phyloP scores from a whole-genome alignment of 2,329 filamentous ascomycete genomes.

The Lecanoromycetidae sp. region DNA sequence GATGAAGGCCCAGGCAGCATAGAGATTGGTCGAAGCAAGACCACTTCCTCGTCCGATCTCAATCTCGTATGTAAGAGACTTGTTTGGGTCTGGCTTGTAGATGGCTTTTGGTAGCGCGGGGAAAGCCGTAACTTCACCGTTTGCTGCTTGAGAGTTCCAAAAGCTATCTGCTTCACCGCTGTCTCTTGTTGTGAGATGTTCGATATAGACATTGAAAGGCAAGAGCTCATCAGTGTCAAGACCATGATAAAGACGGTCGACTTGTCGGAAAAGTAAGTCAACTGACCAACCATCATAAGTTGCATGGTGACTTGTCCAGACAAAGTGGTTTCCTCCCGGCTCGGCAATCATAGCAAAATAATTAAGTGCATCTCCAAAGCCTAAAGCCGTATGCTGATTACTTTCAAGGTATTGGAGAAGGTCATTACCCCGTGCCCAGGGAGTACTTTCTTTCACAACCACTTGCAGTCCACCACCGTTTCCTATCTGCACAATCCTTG shows the following conservation, averaged over 20 bases:
- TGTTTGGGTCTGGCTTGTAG: conserved; percentile 7
- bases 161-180: not conserved
- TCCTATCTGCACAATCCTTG: conserved; percentile 18
- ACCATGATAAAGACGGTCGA: conserved; percentile 8
- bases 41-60: not conserved
- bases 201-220: not conserved
- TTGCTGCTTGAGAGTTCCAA: conserved; percentile 8
- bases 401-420: conserved; percentile 5
- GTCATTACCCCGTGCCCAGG: not conserved
- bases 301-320: not conserved
- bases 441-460: not conserved
- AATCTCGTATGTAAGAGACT: not conserved
- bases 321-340: not conserved
- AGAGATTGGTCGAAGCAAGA: conserved; percentile 17
- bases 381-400: not conserved
- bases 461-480: not conserved
- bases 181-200: not conserved
- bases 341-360: conserved; percentile 1
- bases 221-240: not conserved
- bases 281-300: conserved; percentile 23
- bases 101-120: too few relatives aligned
- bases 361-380: conserved; percentile 4
- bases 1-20: conserved; percentile 30
- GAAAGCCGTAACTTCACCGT: not conserved
- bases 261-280: conserved; percentile 28